phyloP scores from a whole-genome alignment of 2,329 filamentous ascomycete species.

The Microdochium paspali region DNA sequence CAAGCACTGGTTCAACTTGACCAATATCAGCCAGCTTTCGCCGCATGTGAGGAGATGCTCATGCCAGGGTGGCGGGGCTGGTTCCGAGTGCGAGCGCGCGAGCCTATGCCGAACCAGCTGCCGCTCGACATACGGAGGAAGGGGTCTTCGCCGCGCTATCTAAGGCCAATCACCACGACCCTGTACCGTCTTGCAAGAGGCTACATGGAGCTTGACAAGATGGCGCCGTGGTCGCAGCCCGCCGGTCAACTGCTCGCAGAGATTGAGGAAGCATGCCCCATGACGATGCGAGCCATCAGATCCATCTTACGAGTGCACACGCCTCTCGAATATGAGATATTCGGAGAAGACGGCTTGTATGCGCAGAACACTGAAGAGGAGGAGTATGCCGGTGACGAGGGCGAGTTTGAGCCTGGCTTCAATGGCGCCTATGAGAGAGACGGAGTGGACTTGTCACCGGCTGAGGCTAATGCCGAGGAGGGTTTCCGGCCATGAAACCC shows the following conservation, averaged over 20 bases:
- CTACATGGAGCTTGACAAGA: constrained; percentile 38
- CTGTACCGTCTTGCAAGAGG: constrained; percentile 38
- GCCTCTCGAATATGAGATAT: constrained; percentile 13
- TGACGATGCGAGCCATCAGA: constrained; percentile 15
- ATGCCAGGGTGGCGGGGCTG: constrained; percentile 76
- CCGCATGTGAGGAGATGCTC: constrained; percentile 64
- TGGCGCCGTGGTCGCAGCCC: constrained; percentile 37
- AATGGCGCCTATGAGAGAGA: too few species aligned
- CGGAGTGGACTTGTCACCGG: too few species aligned
- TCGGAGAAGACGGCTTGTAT: constrained; percentile 7
- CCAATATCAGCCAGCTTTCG: constrained; percentile 58
- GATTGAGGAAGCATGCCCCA: constrained; percentile 18
- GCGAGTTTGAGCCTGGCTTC: background rate
- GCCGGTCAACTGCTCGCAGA: constrained; percentile 27
- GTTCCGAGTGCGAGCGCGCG: constrained; percentile 24
- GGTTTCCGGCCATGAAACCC: too few species aligned
- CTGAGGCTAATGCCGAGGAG: too few species aligned
- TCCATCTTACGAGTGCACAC: constrained; percentile 19
- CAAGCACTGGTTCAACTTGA: constrained; percentile 54
- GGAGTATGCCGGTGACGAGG: background rate
- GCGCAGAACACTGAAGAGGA: constrained; percentile 1
- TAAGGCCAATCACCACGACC: constrained; percentile 32
- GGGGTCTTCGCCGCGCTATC: constrained; percentile 23
- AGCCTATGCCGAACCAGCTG: constrained; percentile 15
- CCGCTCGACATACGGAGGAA: constrained; percentile 28